These are phyloP conservation scores for Podaxis carcinomalis DNA, from an alignment of 768 basidiomycete genomes.

Conservation along the genomic window DNA sequence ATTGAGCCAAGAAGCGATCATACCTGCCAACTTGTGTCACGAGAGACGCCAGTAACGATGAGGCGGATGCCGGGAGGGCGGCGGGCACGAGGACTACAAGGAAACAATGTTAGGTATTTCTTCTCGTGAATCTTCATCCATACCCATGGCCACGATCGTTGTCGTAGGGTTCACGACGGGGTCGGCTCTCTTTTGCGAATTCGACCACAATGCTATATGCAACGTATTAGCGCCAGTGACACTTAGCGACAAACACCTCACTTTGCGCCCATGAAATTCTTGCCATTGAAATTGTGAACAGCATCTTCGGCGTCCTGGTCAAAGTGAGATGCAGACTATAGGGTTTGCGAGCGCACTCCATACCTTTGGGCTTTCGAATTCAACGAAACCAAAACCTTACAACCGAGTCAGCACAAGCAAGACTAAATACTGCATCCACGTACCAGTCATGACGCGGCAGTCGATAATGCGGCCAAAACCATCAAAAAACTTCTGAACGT, in stretches of 20 bases:
- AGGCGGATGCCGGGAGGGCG: constrained; percentile 81
- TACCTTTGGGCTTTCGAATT: constrained; percentile 86
- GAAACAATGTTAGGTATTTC: not conserved
- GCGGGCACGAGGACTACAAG: constrained; percentile 52
- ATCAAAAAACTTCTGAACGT: constrained; percentile 86
- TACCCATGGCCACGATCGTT: constrained; percentile 56
- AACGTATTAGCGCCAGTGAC: not conserved
- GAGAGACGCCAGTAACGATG: constrained; percentile 83
- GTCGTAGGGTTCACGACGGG: constrained; percentile 75
- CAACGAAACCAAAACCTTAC: constrained; percentile 92
- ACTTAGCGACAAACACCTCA: constrained; percentile 27
- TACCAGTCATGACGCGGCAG: constrained; percentile 93
- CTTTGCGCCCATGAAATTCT: constrained; percentile 86
- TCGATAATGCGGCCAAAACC: constrained; percentile 87
- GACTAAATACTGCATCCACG: constrained; percentile 17
- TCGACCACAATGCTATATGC: constrained; percentile 83
- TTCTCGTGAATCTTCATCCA: constrained; percentile 13
- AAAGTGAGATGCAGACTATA: constrained; percentile 11
- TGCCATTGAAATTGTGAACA: constrained; percentile 80
- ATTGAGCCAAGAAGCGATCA: constrained; percentile 27
- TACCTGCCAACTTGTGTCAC: constrained; percentile 99
- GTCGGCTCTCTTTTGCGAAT: constrained; percentile 90
- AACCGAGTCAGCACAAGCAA: constrained; percentile 7
- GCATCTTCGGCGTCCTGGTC: constrained; percentile 92
- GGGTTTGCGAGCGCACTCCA: constrained; percentile 9